Conservation (phyloP, 257 asterid genomes). For the Cynanchum wilfordii region DNA sequence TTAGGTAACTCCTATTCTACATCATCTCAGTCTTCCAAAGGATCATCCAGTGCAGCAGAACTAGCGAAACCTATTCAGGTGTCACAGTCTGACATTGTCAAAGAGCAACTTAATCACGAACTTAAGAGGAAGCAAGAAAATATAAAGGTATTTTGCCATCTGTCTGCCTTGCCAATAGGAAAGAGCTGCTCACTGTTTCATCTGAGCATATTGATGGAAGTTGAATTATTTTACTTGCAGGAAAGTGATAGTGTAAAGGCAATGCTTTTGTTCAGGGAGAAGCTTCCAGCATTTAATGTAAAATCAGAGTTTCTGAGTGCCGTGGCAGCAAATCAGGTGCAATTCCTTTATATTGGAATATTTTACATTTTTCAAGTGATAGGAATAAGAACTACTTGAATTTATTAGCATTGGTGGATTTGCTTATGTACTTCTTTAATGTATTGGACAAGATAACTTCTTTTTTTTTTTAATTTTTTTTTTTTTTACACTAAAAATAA, state of each 20-base stretch:
- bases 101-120: conserved; percentile 47
- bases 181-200: conserved; percentile 13
- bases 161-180: conserved; percentile 2
- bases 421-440: neutral
- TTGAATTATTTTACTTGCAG: conserved; percentile 38
- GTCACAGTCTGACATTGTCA: conserved; percentile 34
- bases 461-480: too few species aligned
- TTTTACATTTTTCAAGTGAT: neutral
- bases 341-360: neutral
- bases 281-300: conserved; percentile 79
- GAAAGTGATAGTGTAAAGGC: conserved; percentile 53
- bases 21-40: conserved; percentile 38
- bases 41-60: conserved; percentile 38
- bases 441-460: neutral
- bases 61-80: conserved; percentile 24
- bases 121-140: conserved; percentile 78
- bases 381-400: neutral
- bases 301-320: conserved; percentile 79
- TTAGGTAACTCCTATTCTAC: conserved; percentile 36
- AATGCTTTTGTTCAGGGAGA: conserved; percentile 79
- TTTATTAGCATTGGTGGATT: neutral
- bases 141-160: conserved; percentile 44
- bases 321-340: conserved; percentile 74
- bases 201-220: conserved; percentile 13
- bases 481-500: too few species aligned